phyloP scores from a whole-genome alignment of 768 basidiomycete species.

The Stropharia rugosoannulata region DNA sequence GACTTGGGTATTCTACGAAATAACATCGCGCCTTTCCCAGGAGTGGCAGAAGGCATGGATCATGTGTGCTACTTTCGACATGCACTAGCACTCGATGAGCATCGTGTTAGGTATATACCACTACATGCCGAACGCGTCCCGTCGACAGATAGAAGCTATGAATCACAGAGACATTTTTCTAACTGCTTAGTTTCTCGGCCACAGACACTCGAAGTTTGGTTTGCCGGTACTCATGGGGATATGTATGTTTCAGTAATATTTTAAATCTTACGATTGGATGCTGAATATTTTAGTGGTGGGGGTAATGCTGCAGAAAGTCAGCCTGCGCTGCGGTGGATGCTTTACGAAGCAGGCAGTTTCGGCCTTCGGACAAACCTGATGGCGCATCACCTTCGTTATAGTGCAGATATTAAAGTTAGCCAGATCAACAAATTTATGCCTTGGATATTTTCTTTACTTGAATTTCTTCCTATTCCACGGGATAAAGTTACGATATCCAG shows the following conservation, averaged over 20 bases:
- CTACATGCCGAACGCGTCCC: constrained; percentile 19
- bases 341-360: constrained; percentile 17
- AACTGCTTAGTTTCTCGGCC: too few species aligned
- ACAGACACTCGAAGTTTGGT: not conserved
- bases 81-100: constrained; percentile 33
- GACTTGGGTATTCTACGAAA: constrained; percentile 26
- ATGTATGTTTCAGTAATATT: not conserved
- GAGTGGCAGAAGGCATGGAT: constrained; percentile 19
- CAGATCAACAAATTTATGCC: constrained; percentile 18
- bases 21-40: constrained; percentile 13
- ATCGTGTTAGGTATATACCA: constrained; percentile 32
- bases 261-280: not conserved
- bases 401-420: constrained; percentile 1
- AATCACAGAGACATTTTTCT: too few species aligned
- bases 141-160: not conserved
- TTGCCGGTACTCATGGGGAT: not conserved
- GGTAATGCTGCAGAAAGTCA: not conserved
- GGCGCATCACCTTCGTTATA: constrained; percentile 2
- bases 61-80: constrained; percentile 33
- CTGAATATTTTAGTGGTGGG: not conserved
- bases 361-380: constrained; percentile 14
- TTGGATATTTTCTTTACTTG: constrained; percentile 14
- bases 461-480: constrained; percentile 12
- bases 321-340: constrained; percentile 19
- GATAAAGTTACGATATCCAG: not conserved